Percentiles rank a stretch among this genome's conserved stretches.
Evolutionary conservation across 2,329 filamentous ascomycete genomes (phyloP).

Genomic region (Penicillium sp.): DNA sequence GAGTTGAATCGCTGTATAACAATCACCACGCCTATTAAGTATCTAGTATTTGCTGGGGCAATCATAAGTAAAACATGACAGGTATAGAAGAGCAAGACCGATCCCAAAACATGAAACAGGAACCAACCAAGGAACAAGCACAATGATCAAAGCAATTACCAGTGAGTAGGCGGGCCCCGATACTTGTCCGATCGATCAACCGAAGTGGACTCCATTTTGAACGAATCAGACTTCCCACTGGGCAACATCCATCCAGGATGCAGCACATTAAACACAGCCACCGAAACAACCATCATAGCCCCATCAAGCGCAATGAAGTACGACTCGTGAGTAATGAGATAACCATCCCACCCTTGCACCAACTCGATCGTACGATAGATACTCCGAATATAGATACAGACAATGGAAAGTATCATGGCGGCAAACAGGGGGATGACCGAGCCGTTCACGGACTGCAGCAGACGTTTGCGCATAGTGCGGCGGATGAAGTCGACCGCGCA

Average conservation of each 20-base stretch:
- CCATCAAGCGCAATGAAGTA: conserved; percentile 55
- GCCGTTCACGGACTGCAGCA: conserved; percentile 28
- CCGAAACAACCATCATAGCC: conserved; percentile 50
- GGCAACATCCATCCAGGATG: conserved; percentile 48
- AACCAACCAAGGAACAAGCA: background rate
- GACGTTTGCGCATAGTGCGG: conserved; percentile 31
- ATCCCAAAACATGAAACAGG: background rate
- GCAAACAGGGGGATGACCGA: conserved; percentile 34
- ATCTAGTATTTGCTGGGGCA: background rate
- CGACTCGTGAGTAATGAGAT: conserved; percentile 51
- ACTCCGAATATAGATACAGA: conserved; percentile 50
- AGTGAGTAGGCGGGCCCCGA: background rate
- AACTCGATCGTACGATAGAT: conserved; percentile 55
- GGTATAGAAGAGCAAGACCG: background rate
- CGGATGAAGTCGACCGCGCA: conserved; percentile 51
- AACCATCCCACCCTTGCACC: conserved; percentile 51
- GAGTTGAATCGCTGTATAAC: background rate
- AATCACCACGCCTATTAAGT: background rate
- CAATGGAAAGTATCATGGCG: conserved; percentile 45
- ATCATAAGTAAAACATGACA: background rate
- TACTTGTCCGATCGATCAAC: conserved; percentile 17
- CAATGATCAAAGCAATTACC: background rate
- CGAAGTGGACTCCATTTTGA: conserved; percentile 10
- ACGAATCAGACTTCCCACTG: conserved; percentile 10
- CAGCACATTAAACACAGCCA: conserved; percentile 47